These are phyloP conservation scores for Verticillium tricorpus DNA, from an alignment of 2,329 filamentous ascomycete genomes.

Conservation along the genomic window DNA sequence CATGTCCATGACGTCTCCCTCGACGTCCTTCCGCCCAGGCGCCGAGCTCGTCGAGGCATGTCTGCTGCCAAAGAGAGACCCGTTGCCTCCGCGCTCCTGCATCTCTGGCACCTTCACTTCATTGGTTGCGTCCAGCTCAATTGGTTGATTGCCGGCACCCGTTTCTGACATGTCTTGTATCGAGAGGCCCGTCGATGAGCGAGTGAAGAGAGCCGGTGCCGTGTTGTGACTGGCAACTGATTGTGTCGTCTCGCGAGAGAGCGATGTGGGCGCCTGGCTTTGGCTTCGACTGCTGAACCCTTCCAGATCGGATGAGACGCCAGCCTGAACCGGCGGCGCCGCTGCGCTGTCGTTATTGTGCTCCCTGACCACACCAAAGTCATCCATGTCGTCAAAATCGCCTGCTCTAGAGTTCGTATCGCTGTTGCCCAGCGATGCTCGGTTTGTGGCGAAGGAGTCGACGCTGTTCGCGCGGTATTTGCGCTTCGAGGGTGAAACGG, in stretches of 20 bases:
- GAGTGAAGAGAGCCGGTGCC: constrained; percentile 15
- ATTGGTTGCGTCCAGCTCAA: not conserved
- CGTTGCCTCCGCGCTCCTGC: constrained; percentile 31
- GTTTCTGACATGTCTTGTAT: not conserved
- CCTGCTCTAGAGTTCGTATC: constrained; percentile 10
- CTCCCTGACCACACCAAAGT: constrained; percentile 21
- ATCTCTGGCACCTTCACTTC: constrained; percentile 35
- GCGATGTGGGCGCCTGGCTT: constrained; percentile 5
- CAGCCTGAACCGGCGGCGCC: constrained; percentile 11
- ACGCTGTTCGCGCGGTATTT: constrained; percentile 41
- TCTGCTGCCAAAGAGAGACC: constrained; percentile 20
- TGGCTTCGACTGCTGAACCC: not conserved
- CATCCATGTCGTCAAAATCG: constrained; percentile 9
- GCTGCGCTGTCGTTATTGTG: constrained; percentile 17
- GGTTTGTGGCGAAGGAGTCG: constrained; percentile 42
- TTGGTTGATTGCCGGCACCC: not conserved
- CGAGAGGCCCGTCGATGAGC: constrained; percentile 10
- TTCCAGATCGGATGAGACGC: not conserved
- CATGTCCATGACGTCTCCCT: constrained; percentile 30
- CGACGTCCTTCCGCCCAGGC: constrained; percentile 11
- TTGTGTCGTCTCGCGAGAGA: constrained; percentile 8
- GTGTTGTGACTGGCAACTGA: constrained; percentile 16
- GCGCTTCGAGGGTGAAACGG: constrained; percentile 36
- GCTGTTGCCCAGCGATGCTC: constrained; percentile 33
- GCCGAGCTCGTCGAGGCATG: constrained; percentile 11